Base-by-base conservation (phyloP, 2,329 filamentous ascomycete genomes). In the Aspergillus sp. region DNA sequence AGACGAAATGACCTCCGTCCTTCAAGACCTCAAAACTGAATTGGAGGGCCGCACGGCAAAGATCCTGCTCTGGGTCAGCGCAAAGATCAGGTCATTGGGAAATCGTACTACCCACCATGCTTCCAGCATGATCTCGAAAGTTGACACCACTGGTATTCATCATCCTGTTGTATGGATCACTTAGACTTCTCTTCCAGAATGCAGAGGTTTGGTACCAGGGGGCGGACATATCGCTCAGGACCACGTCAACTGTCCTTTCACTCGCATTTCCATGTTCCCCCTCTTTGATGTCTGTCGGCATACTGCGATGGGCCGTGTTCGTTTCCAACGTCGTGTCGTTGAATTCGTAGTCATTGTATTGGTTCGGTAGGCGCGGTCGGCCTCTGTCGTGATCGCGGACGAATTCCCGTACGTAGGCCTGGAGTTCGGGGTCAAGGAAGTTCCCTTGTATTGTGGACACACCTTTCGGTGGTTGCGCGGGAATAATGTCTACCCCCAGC, bases 151-250 rank as follows among this genome's bases (percentile, higher is more conserved):
- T 96, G 64, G 93, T 97, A 75, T 99, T 99, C 91, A 97, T 96
- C 88, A 99, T 88, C 94, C 94, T 99, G 82, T 77, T 73, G 85
- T 95, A 94, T 60, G 91, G 91, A 84, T 94, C 88, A 93, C 87
- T 96, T 84, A 97, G 82, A 79, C 87, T 96, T 78, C 85, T 91
- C 78, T 88, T 87, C 78, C 84, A 87, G 78, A 89, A 91, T 67
- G 87, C 88, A 67, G 81, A 80, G 49, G 83, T 88, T 78, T 89
- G 88, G 65, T 85, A 81, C 91, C 91, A 97, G 88, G 94, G 92
- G 81, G 82, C 93, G 84, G 87, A 99, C 94, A 99, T 99, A 83
- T 99, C 94, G 85, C 91, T 96, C 70, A 99, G 79, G 70, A 99
- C 90, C 68, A 99, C 84, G 76, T 97, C 90, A 59, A 97, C 92